A percentile compares a stretch with the other conserved stretches of the same genome.
phyloP scores from a whole-genome alignment of 768 basidiomycete species.

The Termitomyces sp. region DNA sequence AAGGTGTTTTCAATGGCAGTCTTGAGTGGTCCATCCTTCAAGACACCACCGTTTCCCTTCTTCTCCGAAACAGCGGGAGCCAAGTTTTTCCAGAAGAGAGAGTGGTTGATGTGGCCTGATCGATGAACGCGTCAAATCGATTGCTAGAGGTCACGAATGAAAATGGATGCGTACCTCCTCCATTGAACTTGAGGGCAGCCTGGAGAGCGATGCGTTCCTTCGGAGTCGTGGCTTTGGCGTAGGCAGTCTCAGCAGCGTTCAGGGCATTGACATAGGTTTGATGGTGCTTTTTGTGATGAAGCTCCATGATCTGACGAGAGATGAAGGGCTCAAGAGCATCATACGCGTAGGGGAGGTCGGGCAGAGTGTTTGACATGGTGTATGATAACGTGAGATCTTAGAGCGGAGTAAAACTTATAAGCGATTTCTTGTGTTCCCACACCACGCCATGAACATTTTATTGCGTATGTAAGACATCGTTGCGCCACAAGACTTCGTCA shows the following conservation, averaged over 20 bases:
- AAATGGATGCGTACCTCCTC: slow-evolving; percentile 62
- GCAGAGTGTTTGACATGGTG: slow-evolving; percentile 35
- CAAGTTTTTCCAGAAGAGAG: slow-evolving; percentile 95
- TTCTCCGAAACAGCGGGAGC: slow-evolving; percentile 50
- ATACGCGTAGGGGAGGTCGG: slow-evolving; percentile 72
- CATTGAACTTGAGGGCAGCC: slow-evolving; percentile 93
- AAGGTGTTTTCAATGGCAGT: slow-evolving; percentile 55
- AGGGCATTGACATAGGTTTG: slow-evolving; percentile 91
- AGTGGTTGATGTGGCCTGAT: slow-evolving; percentile 88
- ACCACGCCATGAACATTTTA: slow-evolving; percentile 3
- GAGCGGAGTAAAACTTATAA: slow-evolving; percentile 6
- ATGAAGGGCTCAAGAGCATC: slow-evolving; percentile 94
- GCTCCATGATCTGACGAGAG: slow-evolving; percentile 85
- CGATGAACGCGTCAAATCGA: slow-evolving; percentile 16
- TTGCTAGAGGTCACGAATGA: slow-evolving; percentile 6
- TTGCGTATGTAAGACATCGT: slow-evolving; percentile 7
- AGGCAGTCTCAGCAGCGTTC: slow-evolving; percentile 81
- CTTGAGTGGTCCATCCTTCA: slow-evolving; percentile 63
- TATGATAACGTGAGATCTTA: not conserved
- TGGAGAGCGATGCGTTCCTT: slow-evolving; percentile 85
- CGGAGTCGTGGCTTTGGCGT: slow-evolving; percentile 58
- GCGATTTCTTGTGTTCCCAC: slow-evolving; percentile 10
- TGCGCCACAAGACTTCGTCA: slow-evolving; percentile 14
- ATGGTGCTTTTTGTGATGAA: slow-evolving; percentile 95
- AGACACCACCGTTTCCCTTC: slow-evolving; percentile 55